phyloP scores from a whole-genome alignment of 2,329 filamentous ascomycete genomes.

The Penicillium sumatraense region DNA sequence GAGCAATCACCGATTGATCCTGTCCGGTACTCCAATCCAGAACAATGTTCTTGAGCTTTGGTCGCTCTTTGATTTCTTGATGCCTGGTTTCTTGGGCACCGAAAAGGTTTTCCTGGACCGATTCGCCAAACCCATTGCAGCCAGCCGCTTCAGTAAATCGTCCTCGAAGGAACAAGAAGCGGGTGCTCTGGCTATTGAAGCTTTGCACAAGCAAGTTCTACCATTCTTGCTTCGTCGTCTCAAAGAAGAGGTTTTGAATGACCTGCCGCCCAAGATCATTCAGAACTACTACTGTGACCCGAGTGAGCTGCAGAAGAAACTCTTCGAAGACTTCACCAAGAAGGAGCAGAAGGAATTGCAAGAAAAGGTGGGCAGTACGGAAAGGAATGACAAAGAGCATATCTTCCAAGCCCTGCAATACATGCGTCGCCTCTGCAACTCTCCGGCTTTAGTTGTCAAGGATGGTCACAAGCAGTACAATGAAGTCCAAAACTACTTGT shows the following conservation, averaged over 20 bases:
- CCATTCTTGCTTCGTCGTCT: slow-evolving; percentile 94
- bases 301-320: slow-evolving; percentile 88
- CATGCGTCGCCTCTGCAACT: slow-evolving; percentile 99
- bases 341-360: slow-evolving; percentile 88
- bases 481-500: slow-evolving; percentile 79
- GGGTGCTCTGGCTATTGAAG: slow-evolving; percentile 93
- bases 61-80: slow-evolving; percentile 98
- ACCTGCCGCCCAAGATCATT: slow-evolving; percentile 95
- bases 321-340: slow-evolving; percentile 96
- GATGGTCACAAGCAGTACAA: slow-evolving; percentile 89
- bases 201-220: slow-evolving; percentile 96
- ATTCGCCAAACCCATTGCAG: slow-evolving; percentile 93
- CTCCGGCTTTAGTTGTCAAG: slow-evolving; percentile 93
- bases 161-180: slow-evolving; percentile 98
- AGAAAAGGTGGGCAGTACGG: slow-evolving; percentile 79
- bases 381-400: slow-evolving; percentile 94
- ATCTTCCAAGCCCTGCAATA: slow-evolving; percentile 99
- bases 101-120: slow-evolving; percentile 97
- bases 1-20: slow-evolving; percentile 93
- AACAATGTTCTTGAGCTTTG: slow-evolving; percentile 97
- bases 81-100: slow-evolving; percentile 95
- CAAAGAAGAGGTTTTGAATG: slow-evolving; percentile 96
- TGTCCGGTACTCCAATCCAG: slow-evolving; percentile 96
- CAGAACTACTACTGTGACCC: slow-evolving; percentile 99
- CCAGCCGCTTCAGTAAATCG: slow-evolving; percentile 92